Evolutionary conservation across 768 basidiomycete species (phyloP).

Genomic region (Boletus rubroflammeus): DNA sequence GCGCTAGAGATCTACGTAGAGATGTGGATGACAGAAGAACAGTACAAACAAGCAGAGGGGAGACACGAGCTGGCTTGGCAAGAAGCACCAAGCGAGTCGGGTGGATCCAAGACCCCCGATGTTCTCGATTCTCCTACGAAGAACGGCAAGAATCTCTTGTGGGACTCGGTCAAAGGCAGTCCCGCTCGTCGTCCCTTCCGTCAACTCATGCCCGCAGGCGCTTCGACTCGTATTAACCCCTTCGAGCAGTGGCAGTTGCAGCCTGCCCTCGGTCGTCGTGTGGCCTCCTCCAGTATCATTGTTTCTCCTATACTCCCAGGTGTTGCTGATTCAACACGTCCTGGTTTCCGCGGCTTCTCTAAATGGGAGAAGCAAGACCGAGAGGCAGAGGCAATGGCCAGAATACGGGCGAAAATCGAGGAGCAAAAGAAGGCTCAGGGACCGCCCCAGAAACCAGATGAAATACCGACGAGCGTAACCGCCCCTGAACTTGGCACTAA

Average conservation of each 20-base stretch:
- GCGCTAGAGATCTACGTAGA: constrained; percentile 75
- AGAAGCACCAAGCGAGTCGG: constrained; percentile 43
- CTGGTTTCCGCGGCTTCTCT: constrained; percentile 48
- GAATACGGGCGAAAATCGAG: constrained; percentile 54
- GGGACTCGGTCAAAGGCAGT: constrained; percentile 54
- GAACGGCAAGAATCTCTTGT: constrained; percentile 66
- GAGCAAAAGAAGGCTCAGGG: constrained; percentile 40
- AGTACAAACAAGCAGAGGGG: constrained; percentile 62
- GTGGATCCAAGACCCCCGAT: constrained; percentile 44
- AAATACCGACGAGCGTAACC: constrained; percentile 26
- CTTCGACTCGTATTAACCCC: constrained; percentile 48
- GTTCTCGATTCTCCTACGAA: constrained; percentile 35
- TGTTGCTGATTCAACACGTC: constrained; percentile 52
- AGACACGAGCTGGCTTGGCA: constrained; percentile 66
- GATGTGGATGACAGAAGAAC: constrained; percentile 73
- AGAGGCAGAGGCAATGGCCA: constrained; percentile 75
- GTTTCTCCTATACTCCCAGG: constrained; percentile 28
- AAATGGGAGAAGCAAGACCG: constrained; percentile 88
- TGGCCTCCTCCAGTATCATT: constrained; percentile 35
- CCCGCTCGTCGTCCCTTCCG: constrained; percentile 41
- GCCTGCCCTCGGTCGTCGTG: constrained; percentile 42
- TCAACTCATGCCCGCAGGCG: constrained; percentile 44
- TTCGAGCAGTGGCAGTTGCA: constrained; percentile 36
- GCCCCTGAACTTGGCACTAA: constrained; percentile 22
- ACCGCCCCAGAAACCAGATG: constrained; percentile 34